Evolutionary conservation across 169 alveolate genomes (phyloP).

Genomic region (Toxoplasma gondii): DNA sequence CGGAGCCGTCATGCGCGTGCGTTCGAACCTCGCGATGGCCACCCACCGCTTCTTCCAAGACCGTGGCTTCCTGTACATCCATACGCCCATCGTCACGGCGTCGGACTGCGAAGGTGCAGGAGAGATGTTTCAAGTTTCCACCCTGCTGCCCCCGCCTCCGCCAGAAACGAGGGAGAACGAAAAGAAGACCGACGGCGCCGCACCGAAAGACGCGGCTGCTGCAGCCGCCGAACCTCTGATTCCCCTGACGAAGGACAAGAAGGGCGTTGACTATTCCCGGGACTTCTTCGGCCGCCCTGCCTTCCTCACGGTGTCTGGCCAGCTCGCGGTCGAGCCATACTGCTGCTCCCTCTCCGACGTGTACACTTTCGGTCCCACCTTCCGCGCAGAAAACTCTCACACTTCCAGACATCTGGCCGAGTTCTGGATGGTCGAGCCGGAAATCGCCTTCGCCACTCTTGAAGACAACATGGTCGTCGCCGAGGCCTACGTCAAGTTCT

Average conservation of each 20-base stretch:
- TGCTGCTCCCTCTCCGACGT: conserved; percentile 96
- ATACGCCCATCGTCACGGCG: conserved; percentile 98
- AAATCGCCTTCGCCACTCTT: conserved; percentile 94
- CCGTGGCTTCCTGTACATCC: conserved; percentile 95
- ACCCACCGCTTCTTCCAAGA: conserved; percentile 95
- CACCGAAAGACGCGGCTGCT: conserved; percentile 28
- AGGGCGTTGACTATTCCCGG: conserved; percentile 80
- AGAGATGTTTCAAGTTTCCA: conserved; percentile 97
- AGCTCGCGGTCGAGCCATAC: conserved; percentile 94
- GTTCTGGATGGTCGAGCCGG: conserved; percentile 99
- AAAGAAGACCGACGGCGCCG: conserved; percentile 44
- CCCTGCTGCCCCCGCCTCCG: conserved; percentile 82
- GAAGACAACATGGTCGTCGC: conserved; percentile 93
- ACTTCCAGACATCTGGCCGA: conserved; percentile 98
- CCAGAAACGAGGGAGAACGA: conserved; percentile 73
- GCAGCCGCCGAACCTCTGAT: neutral
- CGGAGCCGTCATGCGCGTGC: conserved; percentile 92
- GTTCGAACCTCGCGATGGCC: conserved; percentile 95
- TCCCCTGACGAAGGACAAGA: neutral
- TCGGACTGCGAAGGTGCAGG: conserved; percentile 99
- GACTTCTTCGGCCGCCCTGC: conserved; percentile 97
- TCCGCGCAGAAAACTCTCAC: conserved; percentile 99
- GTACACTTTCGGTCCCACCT: conserved; percentile 99
- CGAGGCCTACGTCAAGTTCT: conserved; percentile 95
- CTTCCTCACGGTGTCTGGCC: conserved; percentile 98